Evolutionary conservation across 371 early-diverging fungal genomes (phyloP).

Genomic region (Funneliformis caledonium): DNA sequence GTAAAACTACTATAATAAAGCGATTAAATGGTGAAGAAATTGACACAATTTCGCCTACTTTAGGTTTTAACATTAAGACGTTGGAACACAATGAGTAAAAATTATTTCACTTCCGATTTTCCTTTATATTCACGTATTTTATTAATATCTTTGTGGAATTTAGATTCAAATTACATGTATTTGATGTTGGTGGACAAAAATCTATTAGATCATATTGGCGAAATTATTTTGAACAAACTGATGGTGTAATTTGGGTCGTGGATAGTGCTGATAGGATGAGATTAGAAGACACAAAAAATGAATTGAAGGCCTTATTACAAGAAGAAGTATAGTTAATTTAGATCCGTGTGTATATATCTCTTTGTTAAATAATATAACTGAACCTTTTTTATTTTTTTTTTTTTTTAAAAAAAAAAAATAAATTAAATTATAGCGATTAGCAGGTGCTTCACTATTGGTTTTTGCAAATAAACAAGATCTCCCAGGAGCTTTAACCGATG

Average conservation of each 20-base stretch:
- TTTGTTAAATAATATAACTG: neutral
- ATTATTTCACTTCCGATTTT: neutral
- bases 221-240: conserved; percentile 99
- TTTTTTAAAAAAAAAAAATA: neutral
- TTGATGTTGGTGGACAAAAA: conserved; percentile 99
- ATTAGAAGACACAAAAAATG: conserved; percentile 78
- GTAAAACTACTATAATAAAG: conserved; percentile 98
- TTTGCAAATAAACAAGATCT: conserved; percentile 98
- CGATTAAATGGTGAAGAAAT: conserved; percentile 91
- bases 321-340: conserved; percentile 73
- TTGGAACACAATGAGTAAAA: conserved; percentile 79
- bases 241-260: conserved; percentile 98
- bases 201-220: conserved; percentile 98
- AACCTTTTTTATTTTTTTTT: neutral
- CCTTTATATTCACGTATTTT: neutral
- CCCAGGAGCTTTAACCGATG: conserved; percentile 73
- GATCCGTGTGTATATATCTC: neutral
- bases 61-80: conserved; percentile 96
- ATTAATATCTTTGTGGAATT: neutral
- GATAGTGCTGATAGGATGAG: conserved; percentile 92
- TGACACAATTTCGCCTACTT: conserved; percentile 94
- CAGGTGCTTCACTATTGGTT: conserved; percentile 91
- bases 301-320: conserved; percentile 77
- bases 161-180: conserved; percentile 81
- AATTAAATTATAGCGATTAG: conserved; percentile 62